Percentiles rank a stretch among this genome's conserved stretches.
phyloP scores from a whole-genome alignment of 2,329 filamentous ascomycete genomes.

The Biscogniauxia sp. region DNA sequence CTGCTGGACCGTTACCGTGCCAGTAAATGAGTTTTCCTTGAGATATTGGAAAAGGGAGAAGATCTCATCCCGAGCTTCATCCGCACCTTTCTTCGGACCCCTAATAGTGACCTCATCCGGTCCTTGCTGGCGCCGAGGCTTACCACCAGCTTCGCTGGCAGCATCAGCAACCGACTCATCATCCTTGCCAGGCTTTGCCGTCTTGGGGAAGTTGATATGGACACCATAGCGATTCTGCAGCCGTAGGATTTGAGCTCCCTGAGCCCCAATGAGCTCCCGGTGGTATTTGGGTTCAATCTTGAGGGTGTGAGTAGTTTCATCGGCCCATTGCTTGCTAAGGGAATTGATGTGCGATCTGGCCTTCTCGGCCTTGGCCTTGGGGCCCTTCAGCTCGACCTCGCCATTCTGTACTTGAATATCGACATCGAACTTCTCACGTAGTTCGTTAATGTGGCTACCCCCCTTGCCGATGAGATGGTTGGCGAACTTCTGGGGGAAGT shows the following conservation, averaged over 20 bases:
- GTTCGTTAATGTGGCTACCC: constrained; percentile 63
- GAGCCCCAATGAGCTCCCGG: constrained; percentile 85
- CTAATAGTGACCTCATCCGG: constrained; percentile 88
- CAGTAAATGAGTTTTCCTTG: constrained; percentile 80
- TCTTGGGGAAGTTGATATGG: constrained; percentile 86
- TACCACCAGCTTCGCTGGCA: constrained; percentile 64
- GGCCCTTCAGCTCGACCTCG: constrained; percentile 92
- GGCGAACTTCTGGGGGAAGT: constrained; percentile 92
- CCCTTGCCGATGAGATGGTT: constrained; percentile 76
- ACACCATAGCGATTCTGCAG: constrained; percentile 92
- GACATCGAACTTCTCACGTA: constrained; percentile 66
- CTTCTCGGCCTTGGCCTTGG: constrained; percentile 88
- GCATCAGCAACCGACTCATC: constrained; percentile 70
- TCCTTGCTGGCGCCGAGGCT: constrained; percentile 68
- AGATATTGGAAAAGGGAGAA: constrained; percentile 85
- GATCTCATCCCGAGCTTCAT: constrained; percentile 88
- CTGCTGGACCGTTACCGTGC: constrained; percentile 80
- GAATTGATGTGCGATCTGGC: constrained; percentile 79
- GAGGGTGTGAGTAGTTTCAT: constrained; percentile 82
- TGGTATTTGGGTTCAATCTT: constrained; percentile 95
- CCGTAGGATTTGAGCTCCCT: constrained; percentile 84
- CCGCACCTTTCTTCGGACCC: constrained; percentile 88
- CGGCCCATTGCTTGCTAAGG: constrained; percentile 79
- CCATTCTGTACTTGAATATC: constrained; percentile 89
- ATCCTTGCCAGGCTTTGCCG: constrained; percentile 62